Conservation (phyloP, 371 early-diverging fungal species). For the Vairimorpha ceranae region DNA sequence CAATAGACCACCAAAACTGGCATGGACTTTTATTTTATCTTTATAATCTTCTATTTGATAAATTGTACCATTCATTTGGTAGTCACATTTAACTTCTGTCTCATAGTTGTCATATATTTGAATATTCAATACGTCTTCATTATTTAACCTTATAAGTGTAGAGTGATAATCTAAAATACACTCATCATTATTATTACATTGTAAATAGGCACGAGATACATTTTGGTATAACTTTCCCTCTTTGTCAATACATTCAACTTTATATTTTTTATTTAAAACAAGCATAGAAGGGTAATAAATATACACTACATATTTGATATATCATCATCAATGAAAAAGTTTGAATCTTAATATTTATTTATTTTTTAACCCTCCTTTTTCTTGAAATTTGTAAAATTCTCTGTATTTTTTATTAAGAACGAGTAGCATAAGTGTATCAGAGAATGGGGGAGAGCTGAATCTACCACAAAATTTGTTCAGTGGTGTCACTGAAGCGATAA, state of each 20-base stretch:
- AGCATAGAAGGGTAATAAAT: conserved; percentile 13
- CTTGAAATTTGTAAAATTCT: too few relatives aligned
- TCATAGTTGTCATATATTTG: conserved; percentile 9
- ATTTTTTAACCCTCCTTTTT: too few relatives aligned
- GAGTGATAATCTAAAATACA: conserved; percentile 32
- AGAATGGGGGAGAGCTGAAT: too few relatives aligned
- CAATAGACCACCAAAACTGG: conserved; percentile 21
- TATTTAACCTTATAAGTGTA: conserved; percentile 4
- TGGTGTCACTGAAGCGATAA: too few relatives aligned
- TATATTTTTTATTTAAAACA: conserved; percentile 23
- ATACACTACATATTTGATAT: not conserved
- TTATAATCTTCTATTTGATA: conserved; percentile 14
- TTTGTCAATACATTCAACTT: conserved; percentile 14
- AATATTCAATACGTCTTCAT: conserved; percentile 14
- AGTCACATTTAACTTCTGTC: conserved; percentile 23
- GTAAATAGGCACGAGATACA: conserved; percentile 22
- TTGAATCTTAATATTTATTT: too few relatives aligned
- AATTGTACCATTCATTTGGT: conserved; percentile 26
- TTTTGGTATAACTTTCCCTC: conserved; percentile 37
- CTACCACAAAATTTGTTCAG: too few relatives aligned
- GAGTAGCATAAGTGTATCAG: too few relatives aligned
- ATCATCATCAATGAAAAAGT: too few relatives aligned
- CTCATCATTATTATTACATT: not conserved
- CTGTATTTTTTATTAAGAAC: too few relatives aligned
- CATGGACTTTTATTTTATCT: not conserved